Percentiles rank a stretch among this genome's conserved stretches.
Evolutionary conservation across 1,139 yeast genomes (phyloP).

Genomic region (Citeromyces hawaiiensis): DNA sequence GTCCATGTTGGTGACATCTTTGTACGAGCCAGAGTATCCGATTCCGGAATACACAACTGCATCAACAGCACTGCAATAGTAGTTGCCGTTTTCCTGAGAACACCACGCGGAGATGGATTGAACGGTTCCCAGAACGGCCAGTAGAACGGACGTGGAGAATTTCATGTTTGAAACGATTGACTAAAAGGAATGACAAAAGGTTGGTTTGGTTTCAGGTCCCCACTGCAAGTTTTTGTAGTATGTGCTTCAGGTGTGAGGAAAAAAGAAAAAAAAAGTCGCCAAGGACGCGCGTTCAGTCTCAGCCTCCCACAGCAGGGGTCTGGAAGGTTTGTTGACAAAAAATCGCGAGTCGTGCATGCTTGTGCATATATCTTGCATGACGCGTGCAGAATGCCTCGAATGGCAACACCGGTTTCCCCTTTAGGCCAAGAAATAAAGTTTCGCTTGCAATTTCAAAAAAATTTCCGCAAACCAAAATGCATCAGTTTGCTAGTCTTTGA

Average conservation of each 20-base stretch:
- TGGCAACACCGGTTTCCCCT: neutral
- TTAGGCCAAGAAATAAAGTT: neutral
- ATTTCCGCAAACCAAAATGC: neutral
- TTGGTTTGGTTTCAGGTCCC: constrained; percentile 1
- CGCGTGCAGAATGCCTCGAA: neutral
- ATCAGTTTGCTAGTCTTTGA: neutral
- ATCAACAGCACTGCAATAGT: constrained; percentile 61
- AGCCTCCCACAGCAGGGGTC: neutral
- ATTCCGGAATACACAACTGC: constrained; percentile 60
- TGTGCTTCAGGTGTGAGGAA: neutral
- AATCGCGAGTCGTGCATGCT: neutral
- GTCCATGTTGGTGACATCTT: constrained; percentile 61
- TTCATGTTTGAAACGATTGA: constrained; percentile 6
- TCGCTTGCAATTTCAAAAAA: too few species aligned
- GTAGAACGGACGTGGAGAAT: constrained; percentile 11
- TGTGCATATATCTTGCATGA: neutral
- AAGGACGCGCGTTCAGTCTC: neutral
- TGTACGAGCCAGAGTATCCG: constrained; percentile 73
- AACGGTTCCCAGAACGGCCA: constrained; percentile 19
- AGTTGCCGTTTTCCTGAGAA: constrained; percentile 50
- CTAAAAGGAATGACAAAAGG: constrained; percentile 3
- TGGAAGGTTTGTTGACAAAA: neutral
- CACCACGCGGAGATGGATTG: constrained; percentile 26
- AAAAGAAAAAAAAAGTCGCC: neutral
- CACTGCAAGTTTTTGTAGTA: neutral